Conservation (phyloP, 2,329 filamentous ascomycete species). For the Colletotrichum viniferum region DNA sequence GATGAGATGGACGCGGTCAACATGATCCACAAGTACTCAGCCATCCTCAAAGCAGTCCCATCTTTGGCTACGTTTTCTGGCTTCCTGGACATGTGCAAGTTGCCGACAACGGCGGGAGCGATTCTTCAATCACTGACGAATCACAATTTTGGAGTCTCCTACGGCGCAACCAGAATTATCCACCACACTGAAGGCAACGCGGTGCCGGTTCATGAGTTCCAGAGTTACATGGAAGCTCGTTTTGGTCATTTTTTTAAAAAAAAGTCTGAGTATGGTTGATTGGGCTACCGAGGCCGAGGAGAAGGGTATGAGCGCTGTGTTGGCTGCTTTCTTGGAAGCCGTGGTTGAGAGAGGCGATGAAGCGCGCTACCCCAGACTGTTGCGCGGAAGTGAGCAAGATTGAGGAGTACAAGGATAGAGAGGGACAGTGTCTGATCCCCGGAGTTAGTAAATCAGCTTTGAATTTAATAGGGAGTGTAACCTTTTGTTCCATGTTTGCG, state of each 20-base stretch:
- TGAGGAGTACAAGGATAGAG: neutral
- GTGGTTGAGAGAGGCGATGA: neutral
- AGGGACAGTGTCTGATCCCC: neutral
- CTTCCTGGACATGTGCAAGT: neutral
- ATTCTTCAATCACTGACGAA: neutral
- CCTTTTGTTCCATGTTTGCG: rapidly evolving
- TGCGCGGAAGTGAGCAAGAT: neutral
- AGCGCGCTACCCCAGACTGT: neutral
- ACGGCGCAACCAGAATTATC: neutral
- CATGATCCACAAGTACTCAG: slow-evolving; percentile 5
- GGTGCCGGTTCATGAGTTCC: neutral
- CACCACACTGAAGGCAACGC: slow-evolving; percentile 1
- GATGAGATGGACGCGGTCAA: slow-evolving; percentile 7
- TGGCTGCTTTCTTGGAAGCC: slow-evolving; percentile 1
- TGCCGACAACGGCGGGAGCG: neutral
- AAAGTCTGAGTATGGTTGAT: neutral
- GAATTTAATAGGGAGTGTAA: neutral
- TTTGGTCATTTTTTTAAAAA: neutral
- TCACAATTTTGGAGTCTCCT: neutral
- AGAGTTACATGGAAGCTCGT: neutral
- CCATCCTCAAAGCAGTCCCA: neutral
- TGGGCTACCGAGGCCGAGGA: neutral
- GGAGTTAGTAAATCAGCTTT: neutral
- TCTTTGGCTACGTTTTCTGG: neutral
- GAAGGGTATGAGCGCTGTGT: neutral